Evolutionary conservation across 1,139 yeast genomes (phyloP), one percentile per base, ranked within the genome.

Genomic region (Hemisphaericaspora xylofermentans): DNA sequence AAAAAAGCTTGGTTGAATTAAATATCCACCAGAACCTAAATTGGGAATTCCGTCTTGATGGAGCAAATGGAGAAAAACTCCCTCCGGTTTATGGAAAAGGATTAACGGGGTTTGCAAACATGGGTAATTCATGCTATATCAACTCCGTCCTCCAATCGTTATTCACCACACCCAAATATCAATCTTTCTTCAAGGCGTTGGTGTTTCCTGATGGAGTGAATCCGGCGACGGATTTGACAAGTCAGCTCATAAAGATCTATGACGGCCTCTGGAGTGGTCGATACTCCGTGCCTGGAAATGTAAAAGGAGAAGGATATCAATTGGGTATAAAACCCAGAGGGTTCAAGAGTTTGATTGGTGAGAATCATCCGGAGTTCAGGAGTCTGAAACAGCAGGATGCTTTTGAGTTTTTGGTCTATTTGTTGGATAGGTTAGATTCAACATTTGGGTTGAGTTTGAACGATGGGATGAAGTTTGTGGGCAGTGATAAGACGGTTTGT

Each of bases 321-420:
- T 57, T 68, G 31, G 98, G 98, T 3, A 74, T 93, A 21, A 78
- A 80, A 41, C 97, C 96, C 1, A 68, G 79, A 1, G 74, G 83
- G 44, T 83, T 93, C 61, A 93, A 91, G 59, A 67, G 77, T 3
- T 66, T 88, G 21, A 71, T 94, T 42, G 97, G 96, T 1, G 76
- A 76, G 41, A 80, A 80, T 33, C 95, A 93, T 60, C 72, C 74
- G 13, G 98, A 93, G 56, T 93, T 93, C 54, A 74, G 83, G 36
- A 83, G 96, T 0, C 87, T 84, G 74, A 79, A 82, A 52, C 99
- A 93, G 57, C 98, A 93, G 60, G 99, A 93, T 67, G 94, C 98
- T 0, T 86, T 84, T 68, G 98, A 93, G 59, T 94, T 89, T 57
- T 74, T 89, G 60, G 66, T 79, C 8, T 84, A 82, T 57, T 62